phyloP scores from a whole-genome alignment of 1,284 basidiomycete species.

The Xerocomus cyaneibrunnescens region DNA sequence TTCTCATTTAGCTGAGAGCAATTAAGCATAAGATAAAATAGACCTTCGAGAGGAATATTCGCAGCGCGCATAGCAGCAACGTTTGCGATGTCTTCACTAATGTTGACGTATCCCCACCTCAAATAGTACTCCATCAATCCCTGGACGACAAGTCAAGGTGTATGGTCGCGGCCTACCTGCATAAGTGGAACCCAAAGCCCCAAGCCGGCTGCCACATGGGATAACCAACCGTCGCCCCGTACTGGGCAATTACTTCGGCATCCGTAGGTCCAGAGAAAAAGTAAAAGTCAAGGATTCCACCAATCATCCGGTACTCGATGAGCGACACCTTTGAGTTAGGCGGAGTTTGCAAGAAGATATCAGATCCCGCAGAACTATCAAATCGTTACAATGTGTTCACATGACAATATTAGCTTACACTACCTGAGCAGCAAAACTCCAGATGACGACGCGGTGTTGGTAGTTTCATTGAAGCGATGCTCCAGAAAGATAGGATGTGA shows the following conservation, averaged over 20 bases:
- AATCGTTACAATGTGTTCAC: background rate
- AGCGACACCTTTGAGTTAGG: slow-evolving; percentile 49
- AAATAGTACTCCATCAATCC: background rate
- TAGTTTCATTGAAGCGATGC: slow-evolving; percentile 53
- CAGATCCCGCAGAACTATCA: slow-evolving; percentile 54
- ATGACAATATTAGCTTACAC: background rate
- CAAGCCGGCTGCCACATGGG: slow-evolving; percentile 68
- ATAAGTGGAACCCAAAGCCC: slow-evolving; percentile 72
- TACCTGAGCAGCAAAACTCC: slow-evolving; percentile 70
- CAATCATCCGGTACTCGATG: slow-evolving; percentile 63
- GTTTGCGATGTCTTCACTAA: slow-evolving; percentile 49
- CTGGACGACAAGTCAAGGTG: background rate
- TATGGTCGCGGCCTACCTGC: slow-evolving; percentile 42
- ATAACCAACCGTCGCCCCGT: slow-evolving; percentile 56
- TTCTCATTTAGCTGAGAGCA: background rate
- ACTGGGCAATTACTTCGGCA: slow-evolving; percentile 66
- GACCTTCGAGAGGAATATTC: slow-evolving; percentile 65
- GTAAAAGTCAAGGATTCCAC: slow-evolving; percentile 68
- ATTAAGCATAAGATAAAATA: slow-evolving; percentile 1
- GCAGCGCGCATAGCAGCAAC: slow-evolving; percentile 61
- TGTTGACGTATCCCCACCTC: slow-evolving; percentile 56
- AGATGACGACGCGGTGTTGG: slow-evolving; percentile 55
- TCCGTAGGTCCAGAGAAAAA: slow-evolving; percentile 70
- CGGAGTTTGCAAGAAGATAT: slow-evolving; percentile 62
- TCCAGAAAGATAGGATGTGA: slow-evolving; percentile 69